phyloP scores from a whole-genome alignment of 2,329 filamentous ascomycete genomes.

The Tympanopsis confertula region DNA sequence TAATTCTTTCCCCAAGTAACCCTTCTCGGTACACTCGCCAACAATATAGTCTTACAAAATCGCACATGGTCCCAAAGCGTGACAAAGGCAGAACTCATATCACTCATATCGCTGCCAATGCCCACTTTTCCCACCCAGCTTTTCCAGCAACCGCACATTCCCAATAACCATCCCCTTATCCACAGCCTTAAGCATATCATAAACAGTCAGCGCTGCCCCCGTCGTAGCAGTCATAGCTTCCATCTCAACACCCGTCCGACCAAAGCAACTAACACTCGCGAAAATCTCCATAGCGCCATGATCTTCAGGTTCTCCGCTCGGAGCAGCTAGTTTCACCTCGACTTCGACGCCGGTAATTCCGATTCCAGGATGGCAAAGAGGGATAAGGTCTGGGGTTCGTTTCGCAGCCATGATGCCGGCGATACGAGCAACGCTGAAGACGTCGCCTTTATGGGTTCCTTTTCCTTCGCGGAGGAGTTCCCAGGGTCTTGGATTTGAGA shows the following conservation, averaged over 20 bases:
- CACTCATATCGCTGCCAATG: conserved; percentile 30
- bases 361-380: conserved; percentile 45
- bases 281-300: conserved; percentile 34
- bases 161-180: conserved; percentile 43
- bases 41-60: too few relatives aligned
- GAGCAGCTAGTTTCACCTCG: conserved; percentile 21
- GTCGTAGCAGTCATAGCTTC: conserved; percentile 48
- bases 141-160: conserved; percentile 36
- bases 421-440: conserved; percentile 46
- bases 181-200: conserved; percentile 58
- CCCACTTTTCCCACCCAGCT: conserved; percentile 47
- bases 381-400: conserved; percentile 42
- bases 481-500: conserved; percentile 33
- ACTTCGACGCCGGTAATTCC: conserved; percentile 41
- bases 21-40: too few relatives aligned
- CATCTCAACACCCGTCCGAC: conserved; percentile 56
- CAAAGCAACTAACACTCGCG: conserved; percentile 42
- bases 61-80: too few relatives aligned
- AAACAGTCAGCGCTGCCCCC: conserved; percentile 43
- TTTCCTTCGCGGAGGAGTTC: conserved; percentile 29
- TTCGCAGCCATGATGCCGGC: conserved; percentile 57
- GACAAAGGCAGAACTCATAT: too few relatives aligned
- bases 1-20: too few relatives aligned
- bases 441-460: conserved; percentile 46
- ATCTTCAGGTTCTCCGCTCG: conserved; percentile 3